Base-by-base conservation (phyloP, 805 yeast species). In the Saccharomyces kudriavzevii region DNA sequence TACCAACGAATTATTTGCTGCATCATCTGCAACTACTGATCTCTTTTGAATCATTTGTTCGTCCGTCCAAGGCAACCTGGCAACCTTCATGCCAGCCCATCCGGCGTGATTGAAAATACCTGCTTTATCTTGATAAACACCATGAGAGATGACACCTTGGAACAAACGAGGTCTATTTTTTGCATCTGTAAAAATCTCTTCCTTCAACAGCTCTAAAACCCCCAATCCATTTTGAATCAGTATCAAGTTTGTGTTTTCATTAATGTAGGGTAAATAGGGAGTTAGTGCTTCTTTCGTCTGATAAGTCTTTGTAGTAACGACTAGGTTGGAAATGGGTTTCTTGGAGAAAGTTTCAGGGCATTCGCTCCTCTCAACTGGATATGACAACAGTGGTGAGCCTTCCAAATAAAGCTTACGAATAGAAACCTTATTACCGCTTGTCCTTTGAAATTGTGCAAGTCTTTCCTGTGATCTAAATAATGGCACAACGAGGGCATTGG, bases 201-300 rank as follows among this genome's bases (percentile, higher is more conserved):
- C 70, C 14, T 74, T 70, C 31, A 90, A 64, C 45, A 76, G 74
- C 10, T 86, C 87, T 5, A 80, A 72, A 24, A 87, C 83, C 9
- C 98, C 98, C 75, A 90, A 76, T 0, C 99, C 99, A 67, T 94
- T 94, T 60, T 94, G 98, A 5, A 92, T 69, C 24, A 94, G 69
- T 40, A 92, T 63, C 11, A 91, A 70, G 55, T 82, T 85, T 1
- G 96, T 81, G 2, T 74, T 65, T 1, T 71, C 63, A 28, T 70
- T 67, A 28, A 92, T 75, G 52, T 70, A 70, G 1, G 77, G 74
- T 22, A 81, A 56, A 51, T 82, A 74, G 2, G 85, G 85, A 31
- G 61, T 64, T 17, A 91, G 55, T 0, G 97, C 95, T 3, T 68
- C 66, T 24, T 75, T 70, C 0, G 96, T 86, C 62, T 86, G 88